Evolutionary conservation across 768 basidiomycete genomes (phyloP).

Genomic region (Suillus tomentosus): DNA sequence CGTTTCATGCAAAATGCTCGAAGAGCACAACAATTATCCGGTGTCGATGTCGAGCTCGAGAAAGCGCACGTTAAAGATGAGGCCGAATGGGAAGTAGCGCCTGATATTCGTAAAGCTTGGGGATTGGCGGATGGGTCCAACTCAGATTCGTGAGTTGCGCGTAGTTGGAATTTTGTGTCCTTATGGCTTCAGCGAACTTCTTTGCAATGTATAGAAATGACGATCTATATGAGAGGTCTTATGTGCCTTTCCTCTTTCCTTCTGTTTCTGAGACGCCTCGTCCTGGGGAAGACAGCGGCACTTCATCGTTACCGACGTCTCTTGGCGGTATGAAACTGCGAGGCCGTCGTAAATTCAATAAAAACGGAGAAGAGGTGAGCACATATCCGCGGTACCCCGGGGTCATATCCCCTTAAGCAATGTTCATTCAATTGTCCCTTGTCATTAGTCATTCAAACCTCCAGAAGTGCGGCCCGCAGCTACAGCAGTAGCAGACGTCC

Average conservation of each 20-base stretch:
- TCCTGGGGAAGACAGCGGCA: constrained; percentile 14
- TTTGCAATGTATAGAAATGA: constrained; percentile 4
- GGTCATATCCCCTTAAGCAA: constrained; percentile 20
- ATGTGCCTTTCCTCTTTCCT: constrained; percentile 65
- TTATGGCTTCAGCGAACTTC: not conserved
- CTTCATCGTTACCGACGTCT: constrained; percentile 23
- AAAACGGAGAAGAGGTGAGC: constrained; percentile 48
- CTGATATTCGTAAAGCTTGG: constrained; percentile 58
- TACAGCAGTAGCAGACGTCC: not conserved
- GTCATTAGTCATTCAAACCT: constrained; percentile 18
- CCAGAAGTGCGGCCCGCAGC: constrained; percentile 6
- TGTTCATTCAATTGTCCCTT: constrained; percentile 21
- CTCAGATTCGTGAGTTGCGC: constrained; percentile 14
- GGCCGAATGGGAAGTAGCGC: constrained; percentile 63
- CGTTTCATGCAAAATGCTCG: constrained; percentile 77
- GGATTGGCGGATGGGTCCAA: constrained; percentile 18
- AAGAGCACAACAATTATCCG: constrained; percentile 51
- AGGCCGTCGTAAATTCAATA: constrained; percentile 56
- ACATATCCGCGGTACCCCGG: not conserved
- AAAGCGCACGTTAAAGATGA: constrained; percentile 62
- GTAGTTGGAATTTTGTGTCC: constrained; percentile 8
- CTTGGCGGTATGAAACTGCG: constrained; percentile 30
- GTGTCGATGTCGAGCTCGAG: constrained; percentile 52
- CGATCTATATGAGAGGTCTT: constrained; percentile 54
- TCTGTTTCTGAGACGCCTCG: constrained; percentile 31